Conservation (phyloP, 106 monocot genomes). For the Hemerocallis citrina region DNA sequence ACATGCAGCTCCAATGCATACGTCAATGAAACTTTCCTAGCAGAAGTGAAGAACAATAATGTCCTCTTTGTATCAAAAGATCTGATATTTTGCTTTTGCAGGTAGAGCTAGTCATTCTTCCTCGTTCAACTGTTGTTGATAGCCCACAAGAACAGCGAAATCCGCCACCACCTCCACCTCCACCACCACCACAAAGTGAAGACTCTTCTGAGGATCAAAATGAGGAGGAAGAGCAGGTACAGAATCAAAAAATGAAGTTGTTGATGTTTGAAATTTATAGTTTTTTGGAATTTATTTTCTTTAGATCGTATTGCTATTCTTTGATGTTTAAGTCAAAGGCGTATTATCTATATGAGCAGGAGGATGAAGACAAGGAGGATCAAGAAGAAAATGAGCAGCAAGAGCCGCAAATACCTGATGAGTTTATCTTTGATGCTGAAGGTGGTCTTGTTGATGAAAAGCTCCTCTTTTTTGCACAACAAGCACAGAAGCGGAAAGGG, state of each 20-base stretch:
- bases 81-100: slow-evolving; percentile 20
- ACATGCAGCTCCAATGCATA: background rate
- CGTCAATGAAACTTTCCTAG: background rate
- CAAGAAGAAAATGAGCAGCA: slow-evolving; percentile 83
- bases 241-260: no score
- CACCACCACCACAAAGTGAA: slow-evolving; percentile 83
- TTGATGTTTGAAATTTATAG: background rate
- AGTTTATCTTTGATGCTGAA: slow-evolving; percentile 98
- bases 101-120: slow-evolving; percentile 98
- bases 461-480: slow-evolving; percentile 93
- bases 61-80: background rate
- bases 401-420: slow-evolving; percentile 85
- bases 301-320: no score
- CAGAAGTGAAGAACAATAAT: background rate
- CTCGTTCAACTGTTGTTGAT: slow-evolving; percentile 70
- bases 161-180: slow-evolving; percentile 74
- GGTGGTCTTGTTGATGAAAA: slow-evolving; percentile 95
- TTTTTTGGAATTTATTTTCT: background rate
- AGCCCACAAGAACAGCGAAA: slow-evolving; percentile 89
- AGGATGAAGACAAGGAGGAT: slow-evolving; percentile 56
- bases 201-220: slow-evolving; percentile 70
- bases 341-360: slow-evolving; percentile 30
- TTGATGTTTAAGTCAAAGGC: background rate
- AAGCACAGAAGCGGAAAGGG: slow-evolving; percentile 80
- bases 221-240: slow-evolving; percentile 76